phyloP scores from a whole-genome alignment of 108 stramenopile genomes.

The Fistulifera solaris region DNA sequence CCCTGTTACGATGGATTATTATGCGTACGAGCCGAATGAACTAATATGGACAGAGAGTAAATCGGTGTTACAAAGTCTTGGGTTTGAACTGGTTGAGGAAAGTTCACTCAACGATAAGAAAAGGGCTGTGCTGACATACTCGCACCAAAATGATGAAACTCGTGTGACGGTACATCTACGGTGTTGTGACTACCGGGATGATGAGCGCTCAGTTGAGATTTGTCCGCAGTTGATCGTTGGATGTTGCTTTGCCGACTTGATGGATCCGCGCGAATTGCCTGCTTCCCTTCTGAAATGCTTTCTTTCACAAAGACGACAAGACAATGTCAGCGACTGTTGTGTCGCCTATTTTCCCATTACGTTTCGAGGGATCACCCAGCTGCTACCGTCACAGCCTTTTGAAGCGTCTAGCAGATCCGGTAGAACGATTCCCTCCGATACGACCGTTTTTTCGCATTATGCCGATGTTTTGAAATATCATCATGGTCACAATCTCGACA shows the following conservation, averaged over 20 bases:
- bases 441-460: conserved; percentile 61
- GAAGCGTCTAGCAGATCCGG: background rate
- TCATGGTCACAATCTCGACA: conserved; percentile 78
- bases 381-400: conserved; percentile 37
- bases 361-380: conserved; percentile 71
- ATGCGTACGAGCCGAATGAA: conserved; percentile 71
- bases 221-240: conserved; percentile 71
- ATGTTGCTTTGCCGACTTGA: conserved; percentile 85
- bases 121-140: background rate
- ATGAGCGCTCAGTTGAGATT: conserved; percentile 1
- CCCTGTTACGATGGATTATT: conserved; percentile 32
- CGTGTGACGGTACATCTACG: conserved; percentile 40
- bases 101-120: background rate
- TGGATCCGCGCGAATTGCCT: conserved; percentile 54
- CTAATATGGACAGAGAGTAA: conserved; percentile 37
- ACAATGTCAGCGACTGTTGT: background rate
- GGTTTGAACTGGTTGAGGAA: conserved; percentile 28
- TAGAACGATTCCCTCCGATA: conserved; percentile 63
- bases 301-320: conserved; percentile 3
- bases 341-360: conserved; percentile 89
- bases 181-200: conserved; percentile 39
- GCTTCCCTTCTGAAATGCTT: conserved; percentile 34
- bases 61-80: conserved; percentile 31
- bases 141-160: conserved; percentile 9
- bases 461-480: conserved; percentile 44